These are phyloP conservation scores for Pontederia crassipes DNA, from an alignment of 176 grass and related monocot genomes.

Conservation along the genomic window DNA sequence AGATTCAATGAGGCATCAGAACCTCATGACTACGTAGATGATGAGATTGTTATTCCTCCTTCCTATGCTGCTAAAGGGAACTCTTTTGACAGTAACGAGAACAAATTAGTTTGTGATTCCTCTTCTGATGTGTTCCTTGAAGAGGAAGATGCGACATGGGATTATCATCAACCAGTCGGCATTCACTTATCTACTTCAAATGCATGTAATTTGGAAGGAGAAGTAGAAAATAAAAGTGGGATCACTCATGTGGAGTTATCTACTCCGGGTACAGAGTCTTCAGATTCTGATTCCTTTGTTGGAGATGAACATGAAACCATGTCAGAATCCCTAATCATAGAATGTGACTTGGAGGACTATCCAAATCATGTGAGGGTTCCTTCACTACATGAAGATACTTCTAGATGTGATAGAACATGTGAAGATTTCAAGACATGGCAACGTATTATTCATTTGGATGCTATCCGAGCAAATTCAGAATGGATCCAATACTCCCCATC, in stretches of 20 bases:
- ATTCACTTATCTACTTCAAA: too few species aligned
- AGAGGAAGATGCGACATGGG: background rate
- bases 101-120: background rate
- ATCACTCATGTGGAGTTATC: background rate
- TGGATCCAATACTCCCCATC: conserved; percentile 5
- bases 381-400: conserved; percentile 1
- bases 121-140: background rate
- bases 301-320: conserved; percentile 8
- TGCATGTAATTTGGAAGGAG: too few species aligned
- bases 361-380: background rate
- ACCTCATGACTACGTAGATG: conserved; percentile 2
- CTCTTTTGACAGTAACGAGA: background rate
- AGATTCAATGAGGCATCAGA: background rate
- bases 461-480: conserved; percentile 10
- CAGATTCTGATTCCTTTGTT: background rate
- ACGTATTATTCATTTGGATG: conserved; percentile 11
- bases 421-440: conserved; percentile 11
- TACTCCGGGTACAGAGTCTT: background rate
- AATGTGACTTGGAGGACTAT: background rate
- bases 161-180: too few species aligned
- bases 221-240: background rate
- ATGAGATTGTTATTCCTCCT: background rate
- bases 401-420: background rate
- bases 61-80: background rate
- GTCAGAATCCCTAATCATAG: background rate